phyloP scores from a whole-genome alignment of 1,284 basidiomycete species.

The Entoloma clypeatum region DNA sequence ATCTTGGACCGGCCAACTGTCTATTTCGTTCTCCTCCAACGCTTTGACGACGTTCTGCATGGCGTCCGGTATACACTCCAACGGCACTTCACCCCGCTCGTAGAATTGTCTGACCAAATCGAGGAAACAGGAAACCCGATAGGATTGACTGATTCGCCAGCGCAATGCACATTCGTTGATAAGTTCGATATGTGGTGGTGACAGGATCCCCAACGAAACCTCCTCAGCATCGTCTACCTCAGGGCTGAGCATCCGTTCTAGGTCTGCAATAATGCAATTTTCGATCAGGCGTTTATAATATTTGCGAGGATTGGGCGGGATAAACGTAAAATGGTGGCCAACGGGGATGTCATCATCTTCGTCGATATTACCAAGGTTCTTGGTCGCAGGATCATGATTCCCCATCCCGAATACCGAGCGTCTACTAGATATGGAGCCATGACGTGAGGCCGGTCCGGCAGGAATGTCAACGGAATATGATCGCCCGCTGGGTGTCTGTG shows the following conservation, averaged over 20 bases:
- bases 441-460: constrained; percentile 36
- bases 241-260: constrained; percentile 84
- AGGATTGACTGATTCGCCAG: constrained; percentile 85
- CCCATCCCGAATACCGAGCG: constrained; percentile 48
- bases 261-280: constrained; percentile 80
- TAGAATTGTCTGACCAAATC: constrained; percentile 87
- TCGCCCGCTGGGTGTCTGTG: constrained; percentile 38
- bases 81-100: constrained; percentile 86
- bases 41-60: constrained; percentile 70
- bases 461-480: constrained; percentile 44
- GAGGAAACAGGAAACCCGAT: constrained; percentile 79
- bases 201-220: constrained; percentile 93
- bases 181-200: constrained; percentile 74
- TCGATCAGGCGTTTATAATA: constrained; percentile 85
- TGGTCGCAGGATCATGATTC: constrained; percentile 32
- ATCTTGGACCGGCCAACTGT: constrained; percentile 80
- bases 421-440: constrained; percentile 62
- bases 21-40: constrained; percentile 64
- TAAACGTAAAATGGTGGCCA: constrained; percentile 80
- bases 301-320: constrained; percentile 84
- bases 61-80: constrained; percentile 93
- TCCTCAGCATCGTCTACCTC: constrained; percentile 94
- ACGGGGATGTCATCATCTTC: constrained; percentile 67
- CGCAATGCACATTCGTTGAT: constrained; percentile 85
- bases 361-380: constrained; percentile 39